A percentile compares a stretch with the other conserved stretches of the same genome.
Evolutionary conservation across 208 protist species (phyloP).

Genomic region (Crithidia sp.): DNA sequence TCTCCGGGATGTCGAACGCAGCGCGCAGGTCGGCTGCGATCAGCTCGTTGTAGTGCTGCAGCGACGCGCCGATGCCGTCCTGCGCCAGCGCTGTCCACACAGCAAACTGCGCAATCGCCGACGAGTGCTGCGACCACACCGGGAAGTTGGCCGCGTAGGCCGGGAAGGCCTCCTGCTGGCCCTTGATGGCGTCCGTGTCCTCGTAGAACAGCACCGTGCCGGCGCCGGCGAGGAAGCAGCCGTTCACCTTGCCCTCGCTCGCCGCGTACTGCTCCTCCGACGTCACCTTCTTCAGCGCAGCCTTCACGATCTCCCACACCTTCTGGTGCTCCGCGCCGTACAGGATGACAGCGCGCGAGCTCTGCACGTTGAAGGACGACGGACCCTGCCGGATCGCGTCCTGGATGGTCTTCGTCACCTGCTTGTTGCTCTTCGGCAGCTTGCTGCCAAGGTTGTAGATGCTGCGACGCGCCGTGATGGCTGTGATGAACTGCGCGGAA

Average conservation of each 20-base stretch:
- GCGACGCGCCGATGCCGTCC: conserved; percentile 43
- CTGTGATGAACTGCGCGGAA: neutral
- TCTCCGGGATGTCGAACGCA: conserved; percentile 41
- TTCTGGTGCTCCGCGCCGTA: conserved; percentile 59
- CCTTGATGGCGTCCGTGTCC: conserved; percentile 37
- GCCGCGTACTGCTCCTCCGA: conserved; percentile 35
- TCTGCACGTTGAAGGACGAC: conserved; percentile 66
- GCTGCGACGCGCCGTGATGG: conserved; percentile 38
- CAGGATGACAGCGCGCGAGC: conserved; percentile 54
- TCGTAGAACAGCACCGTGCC: conserved; percentile 72
- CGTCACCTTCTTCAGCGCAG: conserved; percentile 42
- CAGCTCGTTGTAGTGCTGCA: conserved; percentile 67
- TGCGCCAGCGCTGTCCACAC: conserved; percentile 61
- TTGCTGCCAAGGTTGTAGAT: conserved; percentile 51
- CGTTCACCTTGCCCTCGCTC: conserved; percentile 46
- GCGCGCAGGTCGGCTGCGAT: conserved; percentile 38
- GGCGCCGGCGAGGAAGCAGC: conserved; percentile 52
- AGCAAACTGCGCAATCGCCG: conserved; percentile 56
- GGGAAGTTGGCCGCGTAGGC: conserved; percentile 51
- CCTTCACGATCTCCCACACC: conserved; percentile 58
- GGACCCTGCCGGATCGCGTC: conserved; percentile 41
- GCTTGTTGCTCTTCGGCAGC: conserved; percentile 31
- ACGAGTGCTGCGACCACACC: conserved; percentile 48
- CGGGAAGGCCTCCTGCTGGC: conserved; percentile 48
- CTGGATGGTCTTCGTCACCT: conserved; percentile 47